Base-by-base conservation (phyloP, 2,329 filamentous ascomycete genomes). In the Arthrobotrys sphaeroides region DNA sequence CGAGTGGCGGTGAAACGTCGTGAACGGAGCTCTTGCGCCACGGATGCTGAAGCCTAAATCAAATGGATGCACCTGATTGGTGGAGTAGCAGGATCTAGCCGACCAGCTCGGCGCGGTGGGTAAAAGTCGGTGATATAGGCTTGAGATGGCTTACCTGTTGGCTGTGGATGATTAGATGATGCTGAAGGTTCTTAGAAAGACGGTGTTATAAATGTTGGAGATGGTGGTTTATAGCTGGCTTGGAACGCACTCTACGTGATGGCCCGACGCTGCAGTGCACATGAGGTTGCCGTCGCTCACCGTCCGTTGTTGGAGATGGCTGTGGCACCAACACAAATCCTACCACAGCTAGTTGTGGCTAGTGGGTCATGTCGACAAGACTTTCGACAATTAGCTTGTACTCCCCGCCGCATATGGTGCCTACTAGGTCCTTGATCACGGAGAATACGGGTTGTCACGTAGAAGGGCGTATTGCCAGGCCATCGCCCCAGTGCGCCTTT, bases 241-340 rank as follows among this genome's bases (percentile, higher is more conserved):
- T 40, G n/a, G n/a, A n/a, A n/a, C n/a, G n/a, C n/a, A n/a, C n/a
- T n/a, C n/a, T n/a, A n/a, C n/a, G n/a, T n/a, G n/a, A n/a, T n/a
- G n/a, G n/a, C n/a, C n/a, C n/a, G n/a, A n/a, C n/a, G n/a, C n/a
- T n/a, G n/a, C n/a, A n/a, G n/a, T n/a, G n/a, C n/a, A n/a, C n/a
- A n/a, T n/a, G n/a, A 33, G 28, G 28, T 10, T 33, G 24, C 22
- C 26, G 24, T 49, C 45, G 22, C 31, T 33, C 2, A 24, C 9
- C 9, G 7, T 49, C 28, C 24, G 47, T 36, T 53, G 28, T 33
- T 7, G 36, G 20, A n/a, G 18, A 55, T 12, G 38, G 36, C 57
- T 55, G 66, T 70, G 57, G 38, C 33, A 62, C 55, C 65, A 70
- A 70, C 66, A 20, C 66, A 62, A 70, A 55, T 62, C 4, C 6